These are phyloP conservation scores for Phytophthora crassamura DNA, from an alignment of 352 stramenopile species.

Conservation along the genomic window DNA sequence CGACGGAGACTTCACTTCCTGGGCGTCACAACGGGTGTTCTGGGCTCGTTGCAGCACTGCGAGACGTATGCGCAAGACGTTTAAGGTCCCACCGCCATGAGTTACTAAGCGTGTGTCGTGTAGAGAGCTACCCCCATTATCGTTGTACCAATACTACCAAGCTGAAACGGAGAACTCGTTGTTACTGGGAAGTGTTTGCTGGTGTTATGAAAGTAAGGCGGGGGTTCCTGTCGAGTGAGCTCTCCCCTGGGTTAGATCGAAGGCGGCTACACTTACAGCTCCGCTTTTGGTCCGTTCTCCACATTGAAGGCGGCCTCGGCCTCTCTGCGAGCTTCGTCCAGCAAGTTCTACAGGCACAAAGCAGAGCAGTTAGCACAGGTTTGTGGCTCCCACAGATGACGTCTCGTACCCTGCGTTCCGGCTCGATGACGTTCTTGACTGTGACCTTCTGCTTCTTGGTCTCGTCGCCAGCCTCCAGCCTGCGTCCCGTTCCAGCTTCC, in stretches of 20 bases:
- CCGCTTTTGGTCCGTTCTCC: constrained; percentile 19
- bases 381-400: not conserved
- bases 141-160: constrained; percentile 17
- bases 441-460: constrained; percentile 32
- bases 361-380: constrained; percentile 5
- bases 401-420: constrained; percentile 34
- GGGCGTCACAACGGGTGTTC: constrained; percentile 37
- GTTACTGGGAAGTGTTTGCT: constrained; percentile 3
- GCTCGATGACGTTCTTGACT: constrained; percentile 50
- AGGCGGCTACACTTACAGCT: constrained; percentile 28
- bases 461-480: not conserved
- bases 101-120: too few relatives aligned
- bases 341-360: constrained; percentile 40
- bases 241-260: not conserved
- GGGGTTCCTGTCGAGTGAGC: not conserved
- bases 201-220: constrained; percentile 16
- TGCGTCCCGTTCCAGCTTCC: constrained; percentile 13
- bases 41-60: constrained; percentile 43
- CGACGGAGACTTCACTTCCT: constrained; percentile 51
- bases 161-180: constrained; percentile 4
- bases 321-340: constrained; percentile 51
- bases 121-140: too few relatives aligned
- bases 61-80: constrained; percentile 29
- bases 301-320: constrained; percentile 37
- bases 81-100: not conserved